Conservation (phyloP, 495 filamentous ascomycete genomes). For the Lophium mytilinum region DNA sequence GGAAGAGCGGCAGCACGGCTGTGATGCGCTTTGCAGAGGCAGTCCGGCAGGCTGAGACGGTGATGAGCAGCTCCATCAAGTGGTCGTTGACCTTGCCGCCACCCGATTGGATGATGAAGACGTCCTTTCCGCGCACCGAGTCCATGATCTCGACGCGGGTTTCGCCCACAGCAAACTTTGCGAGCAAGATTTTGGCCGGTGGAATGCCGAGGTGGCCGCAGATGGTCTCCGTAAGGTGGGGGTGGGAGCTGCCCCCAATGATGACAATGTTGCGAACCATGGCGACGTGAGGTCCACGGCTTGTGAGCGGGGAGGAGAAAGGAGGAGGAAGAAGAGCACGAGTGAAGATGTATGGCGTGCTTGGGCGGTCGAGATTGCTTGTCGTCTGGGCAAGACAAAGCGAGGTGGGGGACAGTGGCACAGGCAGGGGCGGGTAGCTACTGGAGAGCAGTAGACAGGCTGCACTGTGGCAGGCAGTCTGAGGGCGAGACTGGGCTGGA, state of each 20-base stretch:
- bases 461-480: too few species aligned
- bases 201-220: slow-evolving; percentile 82
- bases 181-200: slow-evolving; percentile 68
- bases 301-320: not conserved
- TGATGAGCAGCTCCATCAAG: slow-evolving; percentile 92
- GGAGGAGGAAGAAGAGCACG: not conserved
- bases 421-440: not conserved
- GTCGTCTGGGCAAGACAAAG: not conserved
- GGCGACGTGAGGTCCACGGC: not conserved
- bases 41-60: slow-evolving; percentile 92
- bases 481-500: too few species aligned
- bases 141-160: slow-evolving; percentile 92
- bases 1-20: slow-evolving; percentile 90
- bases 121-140: slow-evolving; percentile 93
- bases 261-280: slow-evolving; percentile 98
- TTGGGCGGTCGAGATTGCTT: too few species aligned
- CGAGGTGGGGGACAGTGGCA: not conserved
- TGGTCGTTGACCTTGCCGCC: slow-evolving; percentile 90
- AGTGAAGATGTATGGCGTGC: not conserved
- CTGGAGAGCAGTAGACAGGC: too few species aligned
- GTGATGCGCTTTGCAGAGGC: slow-evolving; percentile 87
- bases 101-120: slow-evolving; percentile 92
- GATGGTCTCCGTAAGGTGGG: slow-evolving; percentile 72
- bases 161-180: slow-evolving; percentile 90
- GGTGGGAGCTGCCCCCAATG: slow-evolving; percentile 88